These are phyloP conservation scores for Tricholoma bakamatsutake DNA, from an alignment of 768 basidiomycete genomes.

Conservation along the genomic window DNA sequence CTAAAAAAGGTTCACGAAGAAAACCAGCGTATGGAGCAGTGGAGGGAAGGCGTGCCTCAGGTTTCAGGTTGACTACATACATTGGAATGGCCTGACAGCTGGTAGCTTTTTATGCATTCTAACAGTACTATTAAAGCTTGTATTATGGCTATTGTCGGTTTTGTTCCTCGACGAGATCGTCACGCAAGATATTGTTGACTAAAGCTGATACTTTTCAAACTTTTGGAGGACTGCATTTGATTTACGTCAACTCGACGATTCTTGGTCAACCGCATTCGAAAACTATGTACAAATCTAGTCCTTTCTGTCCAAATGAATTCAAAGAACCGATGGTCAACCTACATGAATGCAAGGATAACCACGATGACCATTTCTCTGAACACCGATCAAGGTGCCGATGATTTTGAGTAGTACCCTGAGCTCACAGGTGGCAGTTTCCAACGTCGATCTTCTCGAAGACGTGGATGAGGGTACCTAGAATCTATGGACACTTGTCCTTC, in stretches of 20 bases:
- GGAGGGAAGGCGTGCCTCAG: too few species aligned
- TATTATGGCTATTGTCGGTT: too few species aligned
- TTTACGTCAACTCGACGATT: constrained; percentile 10
- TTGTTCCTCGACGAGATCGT: too few species aligned
- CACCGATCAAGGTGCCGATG: constrained; percentile 23
- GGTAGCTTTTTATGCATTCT: too few species aligned
- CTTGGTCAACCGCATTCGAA: constrained; percentile 28
- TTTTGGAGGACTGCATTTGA: constrained; percentile 27
- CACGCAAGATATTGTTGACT: too few species aligned
- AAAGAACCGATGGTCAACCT: constrained; percentile 27
- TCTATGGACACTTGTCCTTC: neutral
- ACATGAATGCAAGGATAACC: constrained; percentile 32
- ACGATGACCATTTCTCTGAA: neutral
- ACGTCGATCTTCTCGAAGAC: neutral
- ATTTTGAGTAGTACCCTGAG: constrained; percentile 16
- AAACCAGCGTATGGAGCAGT: neutral
- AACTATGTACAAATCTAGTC: neutral
- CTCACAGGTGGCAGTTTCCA: neutral
- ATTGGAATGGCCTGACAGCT: too few species aligned
- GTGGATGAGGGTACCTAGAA: neutral
- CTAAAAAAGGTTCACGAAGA: neutral
- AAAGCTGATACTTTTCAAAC: too few species aligned
- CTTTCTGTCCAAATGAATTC: neutral
- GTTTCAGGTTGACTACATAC: too few species aligned
- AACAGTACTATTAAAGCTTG: too few species aligned